Percentiles rank a stretch among this genome's conserved stretches.
Conservation (phyloP, 306 rosid genomes). For the Sechiopsis laciniata region DNA sequence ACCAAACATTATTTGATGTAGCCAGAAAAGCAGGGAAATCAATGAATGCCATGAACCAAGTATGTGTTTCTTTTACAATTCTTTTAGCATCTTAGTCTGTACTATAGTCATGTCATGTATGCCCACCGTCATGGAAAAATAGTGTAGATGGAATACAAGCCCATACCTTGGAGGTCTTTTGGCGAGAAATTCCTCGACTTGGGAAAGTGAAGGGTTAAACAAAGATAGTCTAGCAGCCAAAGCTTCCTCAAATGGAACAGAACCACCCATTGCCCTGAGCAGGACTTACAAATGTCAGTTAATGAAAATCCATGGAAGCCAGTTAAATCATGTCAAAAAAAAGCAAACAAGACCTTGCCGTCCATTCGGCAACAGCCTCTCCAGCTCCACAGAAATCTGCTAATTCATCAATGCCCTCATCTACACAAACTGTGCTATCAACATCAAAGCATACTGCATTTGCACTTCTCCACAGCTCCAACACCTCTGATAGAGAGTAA, state of each 20-base stretch:
- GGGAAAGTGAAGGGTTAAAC: conserved; percentile 76
- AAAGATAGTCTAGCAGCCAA: conserved; percentile 83
- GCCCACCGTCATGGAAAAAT: not conserved
- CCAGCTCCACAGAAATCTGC: conserved; percentile 97
- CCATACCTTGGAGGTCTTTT: conserved; percentile 71
- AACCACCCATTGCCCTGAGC: conserved; percentile 88
- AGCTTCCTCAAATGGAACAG: conserved; percentile 93
- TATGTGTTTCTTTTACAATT: not conserved
- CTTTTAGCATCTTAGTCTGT: not conserved
- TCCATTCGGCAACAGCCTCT: conserved; percentile 91
- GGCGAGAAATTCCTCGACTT: conserved; percentile 68
- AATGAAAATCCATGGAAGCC: conserved; percentile 20
- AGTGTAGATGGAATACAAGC: conserved; percentile 7
- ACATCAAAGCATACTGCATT: conserved; percentile 58
- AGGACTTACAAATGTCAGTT: conserved; percentile 30
- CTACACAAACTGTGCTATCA: conserved; percentile 68
- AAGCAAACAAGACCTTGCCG: conserved; percentile 54
- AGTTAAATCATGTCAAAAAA: conserved; percentile 7
- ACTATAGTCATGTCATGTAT: not conserved
- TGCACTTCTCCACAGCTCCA: conserved; percentile 50
- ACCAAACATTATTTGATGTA: not conserved
- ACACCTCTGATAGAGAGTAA: conserved; percentile 29
- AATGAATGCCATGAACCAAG: not conserved
- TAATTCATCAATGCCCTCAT: conserved; percentile 92
- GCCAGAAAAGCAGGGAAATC: not conserved